A percentile compares a stretch with the other conserved stretches of the same genome.
These are phyloP conservation scores for Penicillium sp. DNA, from an alignment of 2,329 filamentous ascomycete species.

Conservation along the genomic window DNA sequence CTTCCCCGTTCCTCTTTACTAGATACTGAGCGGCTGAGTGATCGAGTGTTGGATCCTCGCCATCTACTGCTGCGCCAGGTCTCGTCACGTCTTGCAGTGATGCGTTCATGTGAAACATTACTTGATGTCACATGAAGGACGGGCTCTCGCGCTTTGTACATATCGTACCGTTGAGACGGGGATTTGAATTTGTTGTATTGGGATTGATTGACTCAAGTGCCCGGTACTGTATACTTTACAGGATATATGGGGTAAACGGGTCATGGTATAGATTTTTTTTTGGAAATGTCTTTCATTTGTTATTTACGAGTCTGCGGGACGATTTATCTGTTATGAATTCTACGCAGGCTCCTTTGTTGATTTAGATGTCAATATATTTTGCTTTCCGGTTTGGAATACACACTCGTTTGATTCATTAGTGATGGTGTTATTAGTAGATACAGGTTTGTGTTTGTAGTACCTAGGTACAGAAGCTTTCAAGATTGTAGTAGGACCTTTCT, in stretches of 20 bases:
- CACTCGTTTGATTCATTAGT: neutral
- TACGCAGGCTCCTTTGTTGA: neutral
- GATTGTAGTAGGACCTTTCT: no score
- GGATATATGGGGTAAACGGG: neutral
- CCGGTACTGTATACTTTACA: conserved; percentile 2
- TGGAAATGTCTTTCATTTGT: neutral
- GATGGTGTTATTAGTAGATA: neutral
- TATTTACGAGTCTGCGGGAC: neutral
- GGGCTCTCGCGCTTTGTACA: neutral
- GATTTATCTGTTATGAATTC: neutral
- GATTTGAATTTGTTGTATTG: neutral
- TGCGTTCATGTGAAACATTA: neutral
- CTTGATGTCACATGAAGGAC: neutral
- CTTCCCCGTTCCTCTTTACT: neutral
- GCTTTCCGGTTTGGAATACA: neutral
- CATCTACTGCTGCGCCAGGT: neutral
- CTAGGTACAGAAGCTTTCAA: no score
- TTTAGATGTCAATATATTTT: neutral
- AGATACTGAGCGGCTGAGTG: neutral
- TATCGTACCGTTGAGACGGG: neutral
- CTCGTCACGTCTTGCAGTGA: neutral
- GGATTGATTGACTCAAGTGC: conserved; percentile 3
- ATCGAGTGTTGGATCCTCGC: no score
- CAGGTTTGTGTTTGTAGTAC: no score
- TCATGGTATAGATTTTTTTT: neutral